Evolutionary conservation across 345 rosid species (phyloP).

Genomic region (Sisymbrium irio): DNA sequence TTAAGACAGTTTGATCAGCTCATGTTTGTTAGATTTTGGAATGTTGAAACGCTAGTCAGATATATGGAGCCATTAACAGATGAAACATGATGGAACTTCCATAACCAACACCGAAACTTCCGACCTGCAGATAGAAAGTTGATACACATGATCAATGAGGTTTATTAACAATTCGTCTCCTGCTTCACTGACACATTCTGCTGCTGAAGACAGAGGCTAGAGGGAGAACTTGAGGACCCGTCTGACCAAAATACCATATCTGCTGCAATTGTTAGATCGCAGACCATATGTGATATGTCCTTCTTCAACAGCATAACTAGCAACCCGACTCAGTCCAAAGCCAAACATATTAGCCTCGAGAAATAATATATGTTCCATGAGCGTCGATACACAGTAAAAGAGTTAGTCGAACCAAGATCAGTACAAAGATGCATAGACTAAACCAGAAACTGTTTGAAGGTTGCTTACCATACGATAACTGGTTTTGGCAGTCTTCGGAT

Average conservation of each 20-base stretch:
- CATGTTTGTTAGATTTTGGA: not conserved
- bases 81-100: slow-evolving; percentile 97
- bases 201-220: slow-evolving; percentile 4
- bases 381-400: not conserved
- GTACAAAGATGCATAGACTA: slow-evolving; percentile 5
- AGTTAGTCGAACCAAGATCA: not conserved
- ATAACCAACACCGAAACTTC: slow-evolving; percentile 98
- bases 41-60: not conserved
- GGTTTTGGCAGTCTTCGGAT: slow-evolving; percentile 93
- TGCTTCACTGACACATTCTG: not conserved
- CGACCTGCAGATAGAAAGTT: slow-evolving; percentile 52
- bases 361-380: not conserved
- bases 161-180: not conserved
- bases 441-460: not conserved
- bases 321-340: slow-evolving; percentile 48
- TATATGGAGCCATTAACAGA: slow-evolving; percentile 46
- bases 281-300: slow-evolving; percentile 93
- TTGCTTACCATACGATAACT: slow-evolving; percentile 89
- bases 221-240: slow-evolving; percentile 81
- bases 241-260: slow-evolving; percentile 94
- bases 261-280: slow-evolving; percentile 92
- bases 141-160: not conserved
- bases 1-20: slow-evolving; percentile 1
- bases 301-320: slow-evolving; percentile 97
- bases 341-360: not conserved